phyloP scores from a whole-genome alignment of 2,329 filamentous ascomycete species.

The Cytospora schulzeri region DNA sequence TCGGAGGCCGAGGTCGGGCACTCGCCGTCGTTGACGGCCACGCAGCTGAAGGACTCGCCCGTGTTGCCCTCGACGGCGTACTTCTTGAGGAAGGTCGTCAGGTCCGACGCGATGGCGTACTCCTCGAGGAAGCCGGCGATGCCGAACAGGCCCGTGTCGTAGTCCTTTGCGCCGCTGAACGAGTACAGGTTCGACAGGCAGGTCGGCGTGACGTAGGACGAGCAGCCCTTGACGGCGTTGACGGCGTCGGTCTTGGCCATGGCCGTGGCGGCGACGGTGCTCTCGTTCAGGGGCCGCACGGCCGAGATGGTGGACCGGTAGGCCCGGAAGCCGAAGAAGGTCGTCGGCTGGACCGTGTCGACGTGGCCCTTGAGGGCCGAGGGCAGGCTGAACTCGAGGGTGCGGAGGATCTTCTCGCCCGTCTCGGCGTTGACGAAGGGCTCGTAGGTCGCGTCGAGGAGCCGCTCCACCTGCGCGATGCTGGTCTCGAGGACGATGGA shows the following conservation, averaged over 20 bases:
- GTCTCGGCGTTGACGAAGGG: conserved; percentile 33
- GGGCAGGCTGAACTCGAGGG: conserved; percentile 25
- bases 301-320: conserved; percentile 21
- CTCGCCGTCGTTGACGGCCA: conserved; percentile 41
- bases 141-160: conserved; percentile 22
- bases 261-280: background rate
- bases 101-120: conserved; percentile 43
- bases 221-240: conserved; percentile 31
- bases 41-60: conserved; percentile 50
- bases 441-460: conserved; percentile 37
- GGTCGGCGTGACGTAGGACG: conserved; percentile 41
- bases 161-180: conserved; percentile 45
- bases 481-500: conserved; percentile 46
- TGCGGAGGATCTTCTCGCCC: conserved; percentile 26
- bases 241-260: background rate
- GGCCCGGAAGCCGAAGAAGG: conserved; percentile 27
- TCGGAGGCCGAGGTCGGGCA: conserved; percentile 38
- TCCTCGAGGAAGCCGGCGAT: conserved; percentile 27
- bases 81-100: conserved; percentile 17
- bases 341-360: conserved; percentile 27
- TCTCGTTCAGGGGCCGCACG: conserved; percentile 12
- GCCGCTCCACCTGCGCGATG: conserved; percentile 40
- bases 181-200: conserved; percentile 51
- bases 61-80: conserved; percentile 18
- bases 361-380: conserved; percentile 19